These are phyloP conservation scores for Astragalus membranaceus DNA, from an alignment of 306 rosid genomes.

Conservation along the genomic window DNA sequence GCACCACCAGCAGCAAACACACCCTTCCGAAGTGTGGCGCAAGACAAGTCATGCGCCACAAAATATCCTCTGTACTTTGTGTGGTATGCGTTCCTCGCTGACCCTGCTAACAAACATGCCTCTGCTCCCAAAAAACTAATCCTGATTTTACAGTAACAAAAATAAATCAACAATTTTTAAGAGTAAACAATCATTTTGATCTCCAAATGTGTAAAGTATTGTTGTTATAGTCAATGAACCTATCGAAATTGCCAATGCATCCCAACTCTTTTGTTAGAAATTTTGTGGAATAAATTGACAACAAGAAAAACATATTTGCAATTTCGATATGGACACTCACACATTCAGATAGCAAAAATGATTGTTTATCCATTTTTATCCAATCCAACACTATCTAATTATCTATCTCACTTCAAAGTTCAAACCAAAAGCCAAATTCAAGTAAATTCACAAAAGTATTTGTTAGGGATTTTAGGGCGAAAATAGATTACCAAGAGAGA, in stretches of 20 bases:
- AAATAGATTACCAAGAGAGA: constrained; percentile 51
- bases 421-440: background rate
- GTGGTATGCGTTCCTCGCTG: constrained; percentile 94
- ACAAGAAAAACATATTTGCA: too few relatives aligned
- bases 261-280: too few relatives aligned
- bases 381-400: background rate
- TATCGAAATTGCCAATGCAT: too few relatives aligned
- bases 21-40: constrained; percentile 92
- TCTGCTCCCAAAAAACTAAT: constrained; percentile 78
- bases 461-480: background rate
- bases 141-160: constrained; percentile 40
- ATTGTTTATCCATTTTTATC: background rate
- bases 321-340: too few relatives aligned
- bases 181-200: too few relatives aligned
- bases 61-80: constrained; percentile 59
- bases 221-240: too few relatives aligned
- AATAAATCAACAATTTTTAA: background rate
- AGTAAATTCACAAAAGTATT: background rate
- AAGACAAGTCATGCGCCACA: constrained; percentile 32
- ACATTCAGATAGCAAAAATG: too few relatives aligned
- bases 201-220: too few relatives aligned
- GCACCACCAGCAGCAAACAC: constrained; percentile 95
- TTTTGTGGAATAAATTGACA: too few relatives aligned
- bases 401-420: background rate
- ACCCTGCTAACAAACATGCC: constrained; percentile 89